Evolutionary conservation across 2,329 filamentous ascomycete species (phyloP).

Genomic region (Aureobasidium sp.): DNA sequence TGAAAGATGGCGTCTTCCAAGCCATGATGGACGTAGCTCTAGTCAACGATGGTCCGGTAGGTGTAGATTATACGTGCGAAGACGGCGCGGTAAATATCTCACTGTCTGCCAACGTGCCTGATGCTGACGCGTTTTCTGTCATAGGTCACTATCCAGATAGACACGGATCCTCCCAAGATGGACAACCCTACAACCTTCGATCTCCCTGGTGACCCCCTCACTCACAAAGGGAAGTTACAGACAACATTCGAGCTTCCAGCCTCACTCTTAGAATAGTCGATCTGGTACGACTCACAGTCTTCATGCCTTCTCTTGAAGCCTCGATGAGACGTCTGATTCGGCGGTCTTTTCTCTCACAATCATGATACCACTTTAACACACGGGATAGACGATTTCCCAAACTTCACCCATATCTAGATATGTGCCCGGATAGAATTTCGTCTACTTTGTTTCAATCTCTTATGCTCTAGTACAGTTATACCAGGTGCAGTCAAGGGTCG

Average conservation of each 20-base stretch:
- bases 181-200: conserved; percentile 24
- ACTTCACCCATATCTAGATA: neutral
- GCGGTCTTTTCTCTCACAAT: neutral
- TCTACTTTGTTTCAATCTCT: neutral
- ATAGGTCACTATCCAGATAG: conserved; percentile 42
- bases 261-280: conserved; percentile 25
- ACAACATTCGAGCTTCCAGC: conserved; percentile 28
- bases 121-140: conserved; percentile 10
- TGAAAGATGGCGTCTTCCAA: conserved; percentile 94
- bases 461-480: neutral
- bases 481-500: neutral
- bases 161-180: conserved; percentile 38
- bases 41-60: conserved; percentile 74
- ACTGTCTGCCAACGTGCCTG: conserved; percentile 12
- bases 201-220: conserved; percentile 20
- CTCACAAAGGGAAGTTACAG: conserved; percentile 25
- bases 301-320: neutral
- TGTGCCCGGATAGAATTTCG: neutral
- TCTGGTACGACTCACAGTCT: neutral
- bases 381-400: neutral
- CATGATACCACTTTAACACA: conserved; percentile 6
- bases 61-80: conserved; percentile 49
- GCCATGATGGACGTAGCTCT: conserved; percentile 98
- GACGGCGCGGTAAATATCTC: conserved; percentile 46
- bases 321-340: too few species aligned